A percentile compares a stretch with the other conserved stretches of the same genome.
Evolutionary conservation across 805 yeast species (phyloP).

Genomic region (Nakazawaea wyomingensis): DNA sequence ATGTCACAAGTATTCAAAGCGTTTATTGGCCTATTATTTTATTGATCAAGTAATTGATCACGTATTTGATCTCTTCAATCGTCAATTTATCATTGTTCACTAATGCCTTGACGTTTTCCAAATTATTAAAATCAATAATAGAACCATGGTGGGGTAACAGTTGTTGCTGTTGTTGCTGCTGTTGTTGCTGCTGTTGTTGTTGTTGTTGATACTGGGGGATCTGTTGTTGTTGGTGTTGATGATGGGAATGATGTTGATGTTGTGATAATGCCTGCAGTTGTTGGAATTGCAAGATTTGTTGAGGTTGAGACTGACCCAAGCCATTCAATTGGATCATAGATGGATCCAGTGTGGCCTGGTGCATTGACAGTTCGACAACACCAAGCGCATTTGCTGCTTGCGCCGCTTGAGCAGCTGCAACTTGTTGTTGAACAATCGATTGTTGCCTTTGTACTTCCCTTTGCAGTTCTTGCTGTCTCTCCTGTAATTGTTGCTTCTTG

Average conservation of each 20-base stretch:
- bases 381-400: constrained; percentile 5
- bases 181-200: constrained; percentile 4
- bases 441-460: constrained; percentile 6
- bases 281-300: constrained; percentile 11
- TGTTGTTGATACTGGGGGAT: constrained; percentile 2
- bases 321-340: constrained; percentile 12
- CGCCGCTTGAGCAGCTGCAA: constrained; percentile 6
- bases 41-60: constrained; percentile 9
- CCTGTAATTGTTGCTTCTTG: constrained; percentile 5
- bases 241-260: constrained; percentile 9
- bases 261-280: constrained; percentile 9
- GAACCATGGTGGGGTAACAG: constrained; percentile 8
- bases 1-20: no score
- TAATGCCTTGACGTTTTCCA: constrained; percentile 8
- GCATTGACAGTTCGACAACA: constrained; percentile 12
- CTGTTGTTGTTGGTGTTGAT: constrained; percentile 9
- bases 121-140: constrained; percentile 10
- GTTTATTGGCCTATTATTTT: neutral
- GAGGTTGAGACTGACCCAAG: constrained; percentile 9
- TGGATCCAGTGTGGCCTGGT: constrained; percentile 11
- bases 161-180: constrained; percentile 8
- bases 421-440: constrained; percentile 5
- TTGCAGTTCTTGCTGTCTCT: constrained; percentile 5
- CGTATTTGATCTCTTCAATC: constrained; percentile 12
- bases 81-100: constrained; percentile 12